Evolutionary conservation across 2,329 filamentous ascomycete species (phyloP).

Genomic region (Venturia oleaginea): DNA sequence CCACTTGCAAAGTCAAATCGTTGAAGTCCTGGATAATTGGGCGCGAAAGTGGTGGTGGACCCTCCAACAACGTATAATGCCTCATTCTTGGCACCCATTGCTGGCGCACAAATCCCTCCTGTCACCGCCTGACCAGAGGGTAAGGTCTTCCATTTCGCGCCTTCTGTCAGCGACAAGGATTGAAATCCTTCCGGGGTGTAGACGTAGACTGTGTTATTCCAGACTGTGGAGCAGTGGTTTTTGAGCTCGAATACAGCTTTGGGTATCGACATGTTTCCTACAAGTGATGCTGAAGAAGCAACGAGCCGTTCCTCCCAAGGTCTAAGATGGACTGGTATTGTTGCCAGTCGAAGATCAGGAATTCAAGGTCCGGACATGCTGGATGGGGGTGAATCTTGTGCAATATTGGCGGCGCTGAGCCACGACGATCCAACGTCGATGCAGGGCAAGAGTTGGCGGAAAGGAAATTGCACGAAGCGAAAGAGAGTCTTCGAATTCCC

Average conservation of each 20-base stretch:
- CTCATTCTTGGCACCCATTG: constrained; percentile 48
- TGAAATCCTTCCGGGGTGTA: constrained; percentile 70
- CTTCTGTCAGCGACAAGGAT: constrained; percentile 58
- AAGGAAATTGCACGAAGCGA: neutral
- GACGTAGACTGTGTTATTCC: constrained; percentile 75
- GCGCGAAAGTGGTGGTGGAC: constrained; percentile 23
- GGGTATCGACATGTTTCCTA: constrained; percentile 56
- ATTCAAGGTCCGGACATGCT: constrained; percentile 9
- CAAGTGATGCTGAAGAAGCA: neutral
- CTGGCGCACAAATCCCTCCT: constrained; percentile 69
- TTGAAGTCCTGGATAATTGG: constrained; percentile 65
- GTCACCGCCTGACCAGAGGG: constrained; percentile 59
- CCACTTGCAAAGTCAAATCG: constrained; percentile 49
- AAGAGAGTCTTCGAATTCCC: neutral
- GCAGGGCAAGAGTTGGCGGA: neutral
- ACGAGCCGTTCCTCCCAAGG: neutral
- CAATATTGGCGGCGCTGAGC: constrained; percentile 7
- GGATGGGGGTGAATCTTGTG: constrained; percentile 8
- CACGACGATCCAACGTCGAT: constrained; percentile 3
- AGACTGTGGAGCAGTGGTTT: constrained; percentile 72
- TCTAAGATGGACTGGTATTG: neutral
- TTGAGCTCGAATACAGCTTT: constrained; percentile 60
- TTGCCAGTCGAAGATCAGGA: neutral
- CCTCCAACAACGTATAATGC: constrained; percentile 79
- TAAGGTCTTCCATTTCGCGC: constrained; percentile 62